These are phyloP conservation scores for Xylariaceae sp. DNA, from an alignment of 2,329 filamentous ascomycete genomes.

Conservation along the genomic window DNA sequence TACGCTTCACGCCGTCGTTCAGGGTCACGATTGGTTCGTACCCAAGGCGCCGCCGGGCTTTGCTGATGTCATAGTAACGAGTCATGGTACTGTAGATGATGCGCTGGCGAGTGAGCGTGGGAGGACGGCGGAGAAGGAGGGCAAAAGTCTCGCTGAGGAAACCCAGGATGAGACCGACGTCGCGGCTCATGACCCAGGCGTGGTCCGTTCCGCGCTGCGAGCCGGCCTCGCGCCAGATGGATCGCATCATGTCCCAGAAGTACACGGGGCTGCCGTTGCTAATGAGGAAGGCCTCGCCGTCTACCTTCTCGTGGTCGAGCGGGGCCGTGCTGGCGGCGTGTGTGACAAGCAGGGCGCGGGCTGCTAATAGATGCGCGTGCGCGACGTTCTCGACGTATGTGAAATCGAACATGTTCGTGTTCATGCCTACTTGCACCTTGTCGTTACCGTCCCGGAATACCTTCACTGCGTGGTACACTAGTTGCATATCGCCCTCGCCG, in stretches of 20 bases:
- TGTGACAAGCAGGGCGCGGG: conserved; percentile 63
- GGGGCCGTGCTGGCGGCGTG: conserved; percentile 51
- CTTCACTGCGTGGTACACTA: conserved; percentile 67
- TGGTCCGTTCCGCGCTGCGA: conserved; percentile 46
- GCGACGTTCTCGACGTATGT: conserved; percentile 60
- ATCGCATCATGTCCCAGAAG: conserved; percentile 83
- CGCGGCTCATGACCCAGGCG: conserved; percentile 51
- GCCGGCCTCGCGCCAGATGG: conserved; percentile 65
- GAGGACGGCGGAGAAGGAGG: conserved; percentile 44
- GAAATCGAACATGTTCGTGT: conserved; percentile 59
- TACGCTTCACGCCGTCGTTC: conserved; percentile 56
- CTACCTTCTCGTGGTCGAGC: conserved; percentile 67
- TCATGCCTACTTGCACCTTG: conserved; percentile 72
- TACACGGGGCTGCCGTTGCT: conserved; percentile 85
- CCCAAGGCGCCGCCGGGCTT: conserved; percentile 65
- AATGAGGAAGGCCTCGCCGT: conserved; percentile 84
- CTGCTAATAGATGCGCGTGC: conserved; percentile 78
- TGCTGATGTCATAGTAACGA: conserved; percentile 70
- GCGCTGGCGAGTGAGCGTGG: conserved; percentile 54
- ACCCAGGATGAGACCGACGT: conserved; percentile 49
- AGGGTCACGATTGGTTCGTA: conserved; percentile 64
- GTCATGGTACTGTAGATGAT: conserved; percentile 68
- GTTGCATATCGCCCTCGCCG: conserved; percentile 78
- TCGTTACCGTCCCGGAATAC: conserved; percentile 65
- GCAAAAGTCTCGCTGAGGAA: conserved; percentile 49